phyloP scores from a whole-genome alignment of 306 rosid genomes.

The Vigna reflexopilosa region DNA sequence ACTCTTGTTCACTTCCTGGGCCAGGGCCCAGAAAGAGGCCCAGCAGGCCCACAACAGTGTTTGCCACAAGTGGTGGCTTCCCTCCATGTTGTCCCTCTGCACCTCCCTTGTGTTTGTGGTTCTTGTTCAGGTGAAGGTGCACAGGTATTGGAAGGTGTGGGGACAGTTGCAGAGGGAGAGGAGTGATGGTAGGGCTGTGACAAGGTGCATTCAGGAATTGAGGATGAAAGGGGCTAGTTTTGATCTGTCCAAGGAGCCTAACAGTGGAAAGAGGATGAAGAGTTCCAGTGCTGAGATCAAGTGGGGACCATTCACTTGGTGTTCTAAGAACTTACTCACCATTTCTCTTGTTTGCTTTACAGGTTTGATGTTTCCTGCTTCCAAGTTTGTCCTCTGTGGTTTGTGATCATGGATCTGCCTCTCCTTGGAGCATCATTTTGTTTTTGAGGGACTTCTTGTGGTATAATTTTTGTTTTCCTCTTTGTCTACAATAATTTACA shows the following conservation, averaged over 20 bases:
- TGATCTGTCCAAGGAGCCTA: conserved; percentile 76
- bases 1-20: conserved; percentile 69
- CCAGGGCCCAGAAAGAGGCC: conserved; percentile 13
- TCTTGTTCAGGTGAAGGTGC: conserved; percentile 63
- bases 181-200: conserved; percentile 57
- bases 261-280: conserved; percentile 74
- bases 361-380: conserved; percentile 66
- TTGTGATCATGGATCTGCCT: conserved; percentile 41
- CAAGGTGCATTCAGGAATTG: conserved; percentile 75
- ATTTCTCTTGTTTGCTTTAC: conserved; percentile 69
- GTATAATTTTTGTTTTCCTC: conserved; percentile 2
- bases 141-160: conserved; percentile 75
- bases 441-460: conserved; percentile 22
- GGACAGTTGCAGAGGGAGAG: conserved; percentile 65
- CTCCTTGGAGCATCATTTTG: conserved; percentile 13
- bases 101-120: conserved; percentile 68
- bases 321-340: conserved; percentile 53
- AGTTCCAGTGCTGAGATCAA: conserved; percentile 93
- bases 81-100: conserved; percentile 55
- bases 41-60: neutral
- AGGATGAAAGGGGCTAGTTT: conserved; percentile 94
- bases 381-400: conserved; percentile 72
- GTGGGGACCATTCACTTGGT: conserved; percentile 74
- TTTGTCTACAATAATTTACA: neutral
- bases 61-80: conserved; percentile 86